Conservation (phyloP, 371 early-diverging fungal species). For the Polyrhizophydium stewartii region DNA sequence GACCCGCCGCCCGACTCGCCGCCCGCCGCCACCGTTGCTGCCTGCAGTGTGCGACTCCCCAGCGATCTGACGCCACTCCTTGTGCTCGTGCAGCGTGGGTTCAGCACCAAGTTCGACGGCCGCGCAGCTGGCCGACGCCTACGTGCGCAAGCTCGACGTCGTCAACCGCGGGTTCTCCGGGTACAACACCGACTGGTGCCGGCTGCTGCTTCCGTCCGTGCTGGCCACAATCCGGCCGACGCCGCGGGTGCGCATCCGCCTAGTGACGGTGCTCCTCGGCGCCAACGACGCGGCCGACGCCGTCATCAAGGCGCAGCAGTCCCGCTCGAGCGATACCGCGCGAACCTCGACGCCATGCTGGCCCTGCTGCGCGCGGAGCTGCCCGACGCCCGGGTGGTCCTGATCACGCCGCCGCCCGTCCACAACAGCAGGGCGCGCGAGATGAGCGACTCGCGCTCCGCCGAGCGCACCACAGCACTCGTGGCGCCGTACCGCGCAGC, state of each 20-base stretch:
- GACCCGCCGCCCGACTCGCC: too few relatives aligned
- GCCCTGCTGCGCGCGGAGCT: conserved; percentile 46
- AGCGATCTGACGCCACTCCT: too few relatives aligned
- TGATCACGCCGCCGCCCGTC: conserved; percentile 75
- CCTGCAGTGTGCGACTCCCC: too few relatives aligned
- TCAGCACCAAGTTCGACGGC: conserved; percentile 57
- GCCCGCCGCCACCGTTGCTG: too few relatives aligned
- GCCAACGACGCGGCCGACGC: conserved; percentile 74
- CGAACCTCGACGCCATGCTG: conserved; percentile 58
- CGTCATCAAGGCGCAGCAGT: conserved; percentile 44
- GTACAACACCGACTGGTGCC: conserved; percentile 67
- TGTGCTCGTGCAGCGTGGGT: neutral
- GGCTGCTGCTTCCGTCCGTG: neutral
- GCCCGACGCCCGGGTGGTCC: conserved; percentile 54
- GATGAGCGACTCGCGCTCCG: conserved; percentile 38
- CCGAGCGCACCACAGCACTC: conserved; percentile 43
- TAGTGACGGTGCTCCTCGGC: conserved; percentile 76
- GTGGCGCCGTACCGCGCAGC: conserved; percentile 58
- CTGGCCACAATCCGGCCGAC: neutral
- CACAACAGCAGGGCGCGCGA: conserved; percentile 45
- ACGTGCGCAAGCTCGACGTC: conserved; percentile 70
- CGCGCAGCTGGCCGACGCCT: conserved; percentile 59
- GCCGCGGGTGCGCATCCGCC: conserved; percentile 1
- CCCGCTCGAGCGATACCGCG: conserved; percentile 52
- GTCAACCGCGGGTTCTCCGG: conserved; percentile 78